These are phyloP conservation scores for Eutrema japonicum DNA, from an alignment of 345 rosid species.

Conservation along the genomic window DNA sequence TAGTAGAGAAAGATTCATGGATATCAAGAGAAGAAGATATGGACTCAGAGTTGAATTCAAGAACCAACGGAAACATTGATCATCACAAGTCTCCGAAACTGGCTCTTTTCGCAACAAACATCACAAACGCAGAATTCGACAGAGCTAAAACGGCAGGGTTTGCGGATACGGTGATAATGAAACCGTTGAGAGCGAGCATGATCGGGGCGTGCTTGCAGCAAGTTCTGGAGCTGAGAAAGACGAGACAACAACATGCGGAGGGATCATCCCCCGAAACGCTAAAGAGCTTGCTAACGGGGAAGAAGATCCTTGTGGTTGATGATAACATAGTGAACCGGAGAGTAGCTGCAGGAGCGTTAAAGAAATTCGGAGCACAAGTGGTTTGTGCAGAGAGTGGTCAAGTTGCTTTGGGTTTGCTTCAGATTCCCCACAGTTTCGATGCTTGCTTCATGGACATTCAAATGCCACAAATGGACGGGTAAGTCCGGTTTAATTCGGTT, in stretches of 20 bases:
- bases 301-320: constrained; percentile 90
- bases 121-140: constrained; percentile 60
- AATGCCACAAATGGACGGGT: constrained; percentile 99
- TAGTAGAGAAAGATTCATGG: constrained; percentile 95
- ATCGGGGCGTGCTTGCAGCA: constrained; percentile 93
- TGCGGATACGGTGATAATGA: constrained; percentile 87
- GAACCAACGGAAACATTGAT: constrained; percentile 51
- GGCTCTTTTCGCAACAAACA: constrained; percentile 82
- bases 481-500: constrained; percentile 28
- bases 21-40: constrained; percentile 61
- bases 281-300: constrained; percentile 67
- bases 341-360: constrained; percentile 93
- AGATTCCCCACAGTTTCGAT: constrained; percentile 78
- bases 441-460: constrained; percentile 99
- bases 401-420: constrained; percentile 74
- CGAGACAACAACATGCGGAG: constrained; percentile 53
- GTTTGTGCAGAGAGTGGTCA: constrained; percentile 90
- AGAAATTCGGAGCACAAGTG: constrained; percentile 90
- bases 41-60: constrained; percentile 50
- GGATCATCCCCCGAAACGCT: constrained; percentile 53
- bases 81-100: constrained; percentile 60
- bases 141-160: constrained; percentile 88
- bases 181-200: constrained; percentile 96
- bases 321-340: constrained; percentile 87
- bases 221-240: constrained; percentile 72